phyloP scores from a whole-genome alignment of 2,329 filamentous ascomycete species.

The Verticillium zaregamsianum region DNA sequence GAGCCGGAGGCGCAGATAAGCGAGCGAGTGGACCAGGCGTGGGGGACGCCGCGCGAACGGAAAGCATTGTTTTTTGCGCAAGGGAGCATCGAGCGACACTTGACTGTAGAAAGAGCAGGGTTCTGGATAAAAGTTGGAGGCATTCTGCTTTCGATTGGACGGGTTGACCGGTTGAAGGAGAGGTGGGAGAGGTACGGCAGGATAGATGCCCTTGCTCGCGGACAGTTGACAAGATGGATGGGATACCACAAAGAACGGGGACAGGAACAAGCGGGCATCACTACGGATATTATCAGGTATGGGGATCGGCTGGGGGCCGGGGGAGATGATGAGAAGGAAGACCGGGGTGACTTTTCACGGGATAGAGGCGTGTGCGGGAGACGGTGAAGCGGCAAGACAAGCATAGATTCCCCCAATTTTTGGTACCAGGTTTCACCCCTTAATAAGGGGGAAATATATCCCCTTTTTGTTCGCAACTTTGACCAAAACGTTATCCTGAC shows the following conservation, averaged over 20 bases:
- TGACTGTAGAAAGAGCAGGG: neutral
- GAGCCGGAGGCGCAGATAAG: conserved; percentile 32
- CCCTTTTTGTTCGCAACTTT: neutral
- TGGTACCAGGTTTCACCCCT: neutral
- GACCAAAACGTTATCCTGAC: neutral
- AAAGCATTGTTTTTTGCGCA: neutral
- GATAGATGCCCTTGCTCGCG: neutral
- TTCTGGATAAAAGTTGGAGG: neutral
- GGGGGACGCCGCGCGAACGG: no score
- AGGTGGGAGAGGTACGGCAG: no score
- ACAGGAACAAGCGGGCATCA: neutral
- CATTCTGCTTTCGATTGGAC: neutral
- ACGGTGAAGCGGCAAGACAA: neutral
- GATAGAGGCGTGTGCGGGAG: no score
- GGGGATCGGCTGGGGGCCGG: neutral
- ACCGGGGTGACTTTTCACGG: no score
- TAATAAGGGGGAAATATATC: neutral
- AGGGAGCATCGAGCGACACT: neutral
- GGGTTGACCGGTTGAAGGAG: neutral
- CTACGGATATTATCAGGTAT: neutral
- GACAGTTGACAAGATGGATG: neutral
- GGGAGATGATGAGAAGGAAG: no score
- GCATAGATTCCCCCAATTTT: neutral
- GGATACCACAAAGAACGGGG: neutral
- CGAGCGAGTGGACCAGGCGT: no score